A percentile compares a stretch with the other conserved stretches of the same genome.
These are phyloP conservation scores for Parasitella parasitica DNA, from an alignment of 371 early-diverging fungal species.

Conservation along the genomic window DNA sequence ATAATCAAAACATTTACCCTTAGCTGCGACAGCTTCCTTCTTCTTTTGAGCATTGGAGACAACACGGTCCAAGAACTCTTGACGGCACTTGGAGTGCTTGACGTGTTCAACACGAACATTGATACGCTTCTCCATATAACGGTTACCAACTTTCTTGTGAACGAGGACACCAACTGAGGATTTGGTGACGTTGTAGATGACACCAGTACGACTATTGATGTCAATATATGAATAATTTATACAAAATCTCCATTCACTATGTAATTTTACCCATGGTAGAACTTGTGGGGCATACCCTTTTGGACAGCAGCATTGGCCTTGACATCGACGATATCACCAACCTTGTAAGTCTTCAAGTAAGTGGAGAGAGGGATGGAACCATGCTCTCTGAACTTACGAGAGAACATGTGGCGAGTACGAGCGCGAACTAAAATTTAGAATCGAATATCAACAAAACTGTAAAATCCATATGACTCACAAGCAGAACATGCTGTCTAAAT, in stretches of 20 bases:
- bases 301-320: slow-evolving; percentile 93
- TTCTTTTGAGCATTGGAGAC: slow-evolving; percentile 88
- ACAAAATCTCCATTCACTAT: not conserved
- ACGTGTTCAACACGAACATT: slow-evolving; percentile 99
- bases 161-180: slow-evolving; percentile 97
- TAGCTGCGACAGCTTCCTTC: slow-evolving; percentile 76
- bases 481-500: not conserved
- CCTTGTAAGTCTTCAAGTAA: slow-evolving; percentile 97
- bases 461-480: too few species aligned
- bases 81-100: slow-evolving; percentile 99
- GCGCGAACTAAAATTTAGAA: slow-evolving; percentile 69
- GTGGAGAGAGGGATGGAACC: slow-evolving; percentile 94
- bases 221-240: too few species aligned
- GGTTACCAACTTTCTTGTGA: slow-evolving; percentile 98
- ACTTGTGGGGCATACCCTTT: slow-evolving; percentile 99
- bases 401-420: slow-evolving; percentile 98
- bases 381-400: slow-evolving; percentile 95
- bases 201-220: slow-evolving; percentile 95
- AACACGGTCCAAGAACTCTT: slow-evolving; percentile 97
- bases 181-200: slow-evolving; percentile 98
- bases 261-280: slow-evolving; percentile 99
- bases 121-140: slow-evolving; percentile 98
- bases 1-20: slow-evolving; percentile 30
- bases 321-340: slow-evolving; percentile 99
- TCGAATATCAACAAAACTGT: not conserved